phyloP scores from a whole-genome alignment of 2,329 filamentous ascomycete genomes.

The Mycosphaerella sp. region DNA sequence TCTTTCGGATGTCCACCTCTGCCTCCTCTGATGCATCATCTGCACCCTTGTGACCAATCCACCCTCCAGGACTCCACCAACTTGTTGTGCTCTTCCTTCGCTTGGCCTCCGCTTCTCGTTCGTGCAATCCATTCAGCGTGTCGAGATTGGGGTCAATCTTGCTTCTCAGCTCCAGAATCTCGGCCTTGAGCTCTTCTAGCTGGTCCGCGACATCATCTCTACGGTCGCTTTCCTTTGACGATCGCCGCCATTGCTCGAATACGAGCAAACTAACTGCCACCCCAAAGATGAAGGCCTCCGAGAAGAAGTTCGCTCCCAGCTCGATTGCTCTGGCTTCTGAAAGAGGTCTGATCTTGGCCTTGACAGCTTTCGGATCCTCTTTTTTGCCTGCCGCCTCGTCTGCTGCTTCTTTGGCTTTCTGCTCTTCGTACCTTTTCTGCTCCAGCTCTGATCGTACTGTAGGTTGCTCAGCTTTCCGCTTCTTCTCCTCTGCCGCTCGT shows the following conservation, averaged over 20 bases:
- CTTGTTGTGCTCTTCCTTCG: slow-evolving; percentile 21
- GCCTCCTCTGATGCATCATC: slow-evolving; percentile 15
- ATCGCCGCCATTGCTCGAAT: slow-evolving; percentile 56
- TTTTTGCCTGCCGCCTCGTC: slow-evolving; percentile 34
- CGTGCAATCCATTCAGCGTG: slow-evolving; percentile 36
- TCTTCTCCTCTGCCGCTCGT: slow-evolving; percentile 51
- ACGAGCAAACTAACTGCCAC: slow-evolving; percentile 59
- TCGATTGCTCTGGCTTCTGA: slow-evolving; percentile 64
- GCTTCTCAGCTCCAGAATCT: slow-evolving; percentile 36
- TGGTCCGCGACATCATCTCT: slow-evolving; percentile 57
- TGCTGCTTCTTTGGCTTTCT: slow-evolving; percentile 34
- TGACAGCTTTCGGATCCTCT: slow-evolving; percentile 39
- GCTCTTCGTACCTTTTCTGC: slow-evolving; percentile 50
- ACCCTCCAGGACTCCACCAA: slow-evolving; percentile 28
- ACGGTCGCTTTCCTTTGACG: slow-evolving; percentile 55
- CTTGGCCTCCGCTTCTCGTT: slow-evolving; percentile 29
- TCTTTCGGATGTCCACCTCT: slow-evolving; percentile 10
- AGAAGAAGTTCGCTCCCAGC: slow-evolving; percentile 62
- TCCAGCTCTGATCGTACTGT: slow-evolving; percentile 59
- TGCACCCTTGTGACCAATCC: slow-evolving; percentile 4
- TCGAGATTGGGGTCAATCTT: slow-evolving; percentile 32
- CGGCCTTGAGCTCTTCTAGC: slow-evolving; percentile 51
- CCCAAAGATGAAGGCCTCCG: slow-evolving; percentile 59
- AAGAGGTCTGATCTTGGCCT: slow-evolving; percentile 53
- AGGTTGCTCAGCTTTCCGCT: slow-evolving; percentile 46